Conservation (phyloP, 169 alveolate species). For the Cryptosporidium baileyi region DNA sequence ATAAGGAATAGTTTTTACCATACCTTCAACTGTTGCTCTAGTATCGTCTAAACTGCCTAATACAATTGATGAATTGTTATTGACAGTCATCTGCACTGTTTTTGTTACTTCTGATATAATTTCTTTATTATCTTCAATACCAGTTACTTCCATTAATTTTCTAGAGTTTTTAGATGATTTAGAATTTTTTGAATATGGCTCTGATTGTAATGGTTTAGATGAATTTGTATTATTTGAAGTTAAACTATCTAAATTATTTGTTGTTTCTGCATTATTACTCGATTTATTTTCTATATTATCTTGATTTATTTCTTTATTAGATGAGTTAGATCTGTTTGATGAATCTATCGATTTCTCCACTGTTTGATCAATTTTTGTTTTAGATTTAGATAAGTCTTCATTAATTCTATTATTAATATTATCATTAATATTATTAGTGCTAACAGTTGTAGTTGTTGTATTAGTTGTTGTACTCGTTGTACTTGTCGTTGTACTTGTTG, state of each 20-base stretch:
- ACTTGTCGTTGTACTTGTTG: background rate
- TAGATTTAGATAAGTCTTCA: background rate
- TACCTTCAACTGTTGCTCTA: slow-evolving; percentile 52
- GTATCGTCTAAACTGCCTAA: slow-evolving; percentile 56
- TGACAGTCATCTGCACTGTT: background rate
- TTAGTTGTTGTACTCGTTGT: background rate
- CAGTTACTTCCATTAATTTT: background rate
- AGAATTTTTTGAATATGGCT: background rate
- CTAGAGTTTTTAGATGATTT: background rate
- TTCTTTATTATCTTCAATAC: background rate
- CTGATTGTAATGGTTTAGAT: background rate
- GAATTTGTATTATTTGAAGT: background rate
- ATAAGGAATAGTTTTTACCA: slow-evolving; percentile 57
- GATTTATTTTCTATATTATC: too few species aligned
- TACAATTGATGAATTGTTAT: background rate
- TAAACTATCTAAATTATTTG: background rate
- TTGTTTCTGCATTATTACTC: background rate
- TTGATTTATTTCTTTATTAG: too few species aligned
- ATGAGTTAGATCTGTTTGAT: background rate
- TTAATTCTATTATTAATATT: background rate
- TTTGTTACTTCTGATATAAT: slow-evolving; percentile 2
- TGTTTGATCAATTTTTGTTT: background rate
- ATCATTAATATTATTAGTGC: background rate
- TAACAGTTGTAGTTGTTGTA: background rate
- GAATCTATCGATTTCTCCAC: background rate